A percentile compares a stretch with the other conserved stretches of the same genome.
phyloP scores from a whole-genome alignment of 2,329 filamentous ascomycete species.

The Esteya vermicola region DNA sequence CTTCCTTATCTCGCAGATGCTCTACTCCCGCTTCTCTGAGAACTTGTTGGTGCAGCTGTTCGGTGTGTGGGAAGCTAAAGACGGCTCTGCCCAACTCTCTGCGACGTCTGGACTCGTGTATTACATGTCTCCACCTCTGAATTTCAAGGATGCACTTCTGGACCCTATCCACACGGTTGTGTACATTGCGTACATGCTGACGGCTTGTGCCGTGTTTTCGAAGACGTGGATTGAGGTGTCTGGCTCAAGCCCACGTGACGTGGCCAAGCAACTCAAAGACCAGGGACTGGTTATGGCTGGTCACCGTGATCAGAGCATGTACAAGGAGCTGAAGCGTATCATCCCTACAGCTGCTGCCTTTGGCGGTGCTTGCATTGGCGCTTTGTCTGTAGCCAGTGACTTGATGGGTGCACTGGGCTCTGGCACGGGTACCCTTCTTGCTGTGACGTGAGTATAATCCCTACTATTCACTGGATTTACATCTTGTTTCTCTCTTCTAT shows the following conservation, averaged over 20 bases:
- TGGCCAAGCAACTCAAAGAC: constrained; percentile 99
- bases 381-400: constrained; percentile 87
- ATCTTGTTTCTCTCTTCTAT: not conserved
- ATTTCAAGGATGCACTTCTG: constrained; percentile 91
- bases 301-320: constrained; percentile 99
- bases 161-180: constrained; percentile 94
- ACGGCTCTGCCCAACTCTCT: constrained; percentile 89
- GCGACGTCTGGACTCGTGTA: constrained; percentile 90
- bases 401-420: constrained; percentile 91
- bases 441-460: constrained; percentile 74
- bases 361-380: constrained; percentile 97
- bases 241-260: constrained; percentile 90
- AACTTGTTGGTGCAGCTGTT: constrained; percentile 96
- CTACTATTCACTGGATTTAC: not conserved
- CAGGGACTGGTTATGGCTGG: constrained; percentile 99
- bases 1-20: constrained; percentile 98
- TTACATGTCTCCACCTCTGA: constrained; percentile 98
- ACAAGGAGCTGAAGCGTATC: constrained; percentile 98
- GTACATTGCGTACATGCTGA: constrained; percentile 96
- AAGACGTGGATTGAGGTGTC: constrained; percentile 99
- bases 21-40: constrained; percentile 97
- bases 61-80: constrained; percentile 95
- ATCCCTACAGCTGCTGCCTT: constrained; percentile 97
- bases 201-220: constrained; percentile 86
- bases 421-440: constrained; percentile 93